These are phyloP conservation scores for Casaregolazyma suthepensis DNA, from an alignment of 1,139 yeast genomes.

Conservation along the genomic window DNA sequence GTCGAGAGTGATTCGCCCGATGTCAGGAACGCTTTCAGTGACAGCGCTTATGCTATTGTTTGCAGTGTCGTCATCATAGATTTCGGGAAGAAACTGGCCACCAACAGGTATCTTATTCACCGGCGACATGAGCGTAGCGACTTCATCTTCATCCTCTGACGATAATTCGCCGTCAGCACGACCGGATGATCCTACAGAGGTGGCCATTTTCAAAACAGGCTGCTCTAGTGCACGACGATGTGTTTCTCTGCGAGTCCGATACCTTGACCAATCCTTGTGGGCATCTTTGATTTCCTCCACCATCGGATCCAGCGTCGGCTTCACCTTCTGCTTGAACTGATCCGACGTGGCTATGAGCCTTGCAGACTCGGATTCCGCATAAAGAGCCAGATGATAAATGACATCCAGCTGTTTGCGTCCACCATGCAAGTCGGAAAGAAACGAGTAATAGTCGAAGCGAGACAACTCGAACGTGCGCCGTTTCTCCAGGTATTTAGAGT, in stretches of 20 bases:
- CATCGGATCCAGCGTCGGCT: constrained; percentile 29
- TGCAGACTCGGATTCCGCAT: constrained; percentile 32
- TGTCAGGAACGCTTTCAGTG: background rate
- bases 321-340: constrained; percentile 22
- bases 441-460: constrained; percentile 66
- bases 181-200: background rate
- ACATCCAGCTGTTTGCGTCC: constrained; percentile 41
- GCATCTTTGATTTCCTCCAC: constrained; percentile 33
- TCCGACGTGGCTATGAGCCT: constrained; percentile 25
- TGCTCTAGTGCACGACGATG: constrained; percentile 34
- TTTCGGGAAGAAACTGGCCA: background rate
- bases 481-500: constrained; percentile 54
- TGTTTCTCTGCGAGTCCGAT: constrained; percentile 38
- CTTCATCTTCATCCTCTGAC: constrained; percentile 14
- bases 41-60: background rate
- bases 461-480: constrained; percentile 60
- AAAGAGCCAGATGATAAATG: constrained; percentile 34
- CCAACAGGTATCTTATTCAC: background rate
- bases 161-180: constrained; percentile 6
- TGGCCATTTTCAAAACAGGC: constrained; percentile 14
- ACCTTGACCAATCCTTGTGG: constrained; percentile 35
- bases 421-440: constrained; percentile 54
- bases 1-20: background rate
- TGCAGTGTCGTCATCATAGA: background rate
- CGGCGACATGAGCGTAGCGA: background rate